phyloP scores from a whole-genome alignment of 495 filamentous ascomycete species.

The Penicillium bovifimosum region DNA sequence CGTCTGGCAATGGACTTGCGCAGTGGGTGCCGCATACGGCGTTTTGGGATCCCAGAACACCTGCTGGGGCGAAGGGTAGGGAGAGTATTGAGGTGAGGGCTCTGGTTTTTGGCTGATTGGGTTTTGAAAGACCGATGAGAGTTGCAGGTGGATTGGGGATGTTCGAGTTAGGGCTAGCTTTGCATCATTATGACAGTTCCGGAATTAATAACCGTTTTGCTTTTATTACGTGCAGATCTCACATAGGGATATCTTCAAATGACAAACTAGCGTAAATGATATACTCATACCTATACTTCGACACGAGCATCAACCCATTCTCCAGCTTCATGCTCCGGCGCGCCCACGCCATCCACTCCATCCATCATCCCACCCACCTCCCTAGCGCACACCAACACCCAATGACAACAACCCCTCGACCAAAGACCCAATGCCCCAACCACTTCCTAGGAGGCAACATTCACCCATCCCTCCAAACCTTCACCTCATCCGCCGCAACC shows the following conservation, averaged over 20 bases:
- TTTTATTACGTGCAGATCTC: too few species aligned
- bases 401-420: constrained; percentile 1
- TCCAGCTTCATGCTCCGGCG: constrained; percentile 1
- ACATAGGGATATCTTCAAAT: too few species aligned
- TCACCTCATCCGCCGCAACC: constrained; percentile 1
- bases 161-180: constrained; percentile 2
- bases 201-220: constrained; percentile 12
- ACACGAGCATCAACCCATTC: background rate
- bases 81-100: constrained; percentile 88
- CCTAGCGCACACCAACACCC: background rate
- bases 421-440: background rate
- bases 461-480: constrained; percentile 7
- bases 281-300: too few species aligned
- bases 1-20: constrained; percentile 49
- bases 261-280: too few species aligned
- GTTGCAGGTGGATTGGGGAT: background rate
- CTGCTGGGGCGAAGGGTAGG: constrained; percentile 51
- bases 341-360: background rate
- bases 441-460: constrained; percentile 6
- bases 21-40: constrained; percentile 75
- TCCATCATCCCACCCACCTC: background rate
- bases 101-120: constrained; percentile 67
- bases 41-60: constrained; percentile 67
- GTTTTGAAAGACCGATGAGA: too few species aligned
- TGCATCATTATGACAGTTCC: constrained; percentile 14